These are phyloP conservation scores for Pisolithus albus DNA, from an alignment of 768 basidiomycete species.

Conservation along the genomic window DNA sequence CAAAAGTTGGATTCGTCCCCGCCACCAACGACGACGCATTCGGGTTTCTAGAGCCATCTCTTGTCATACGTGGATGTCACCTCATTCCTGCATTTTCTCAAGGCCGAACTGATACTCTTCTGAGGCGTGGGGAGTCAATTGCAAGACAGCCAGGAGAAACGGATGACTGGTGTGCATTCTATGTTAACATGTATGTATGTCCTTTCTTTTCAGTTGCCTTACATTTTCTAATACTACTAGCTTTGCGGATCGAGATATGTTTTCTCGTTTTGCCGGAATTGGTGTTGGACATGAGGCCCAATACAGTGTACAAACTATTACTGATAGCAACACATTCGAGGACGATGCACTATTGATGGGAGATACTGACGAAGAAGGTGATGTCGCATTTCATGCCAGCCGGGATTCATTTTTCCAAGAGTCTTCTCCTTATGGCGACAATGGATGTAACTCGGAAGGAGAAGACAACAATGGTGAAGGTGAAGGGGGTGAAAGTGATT, in stretches of 20 bases:
- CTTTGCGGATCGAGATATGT: constrained; percentile 36
- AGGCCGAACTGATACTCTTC: constrained; percentile 10
- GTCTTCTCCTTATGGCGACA: too few species aligned
- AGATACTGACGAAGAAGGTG: too few species aligned
- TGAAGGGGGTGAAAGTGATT: too few species aligned
- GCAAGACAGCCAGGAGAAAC: not conserved
- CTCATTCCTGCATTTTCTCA: constrained; percentile 21
- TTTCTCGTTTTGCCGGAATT: constrained; percentile 26
- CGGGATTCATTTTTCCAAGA: too few species aligned
- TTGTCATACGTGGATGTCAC: constrained; percentile 17
- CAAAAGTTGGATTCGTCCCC: constrained; percentile 16
- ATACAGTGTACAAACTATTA: not conserved
- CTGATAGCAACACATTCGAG: too few species aligned
- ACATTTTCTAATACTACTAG: constrained; percentile 14
- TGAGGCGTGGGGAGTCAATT: constrained; percentile 1
- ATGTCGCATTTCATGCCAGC: too few species aligned
- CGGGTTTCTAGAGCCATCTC: constrained; percentile 17
- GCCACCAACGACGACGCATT: constrained; percentile 10
- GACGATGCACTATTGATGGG: too few species aligned
- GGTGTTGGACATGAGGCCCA: constrained; percentile 19
- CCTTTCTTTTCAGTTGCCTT: not conserved
- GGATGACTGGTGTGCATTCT: constrained; percentile 11
- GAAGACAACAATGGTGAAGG: too few species aligned
- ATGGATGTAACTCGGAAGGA: too few species aligned
- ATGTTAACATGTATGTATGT: constrained; percentile 15